phyloP scores from a whole-genome alignment of 352 stramenopile genomes.

The Globisporangium barbulae region DNA sequence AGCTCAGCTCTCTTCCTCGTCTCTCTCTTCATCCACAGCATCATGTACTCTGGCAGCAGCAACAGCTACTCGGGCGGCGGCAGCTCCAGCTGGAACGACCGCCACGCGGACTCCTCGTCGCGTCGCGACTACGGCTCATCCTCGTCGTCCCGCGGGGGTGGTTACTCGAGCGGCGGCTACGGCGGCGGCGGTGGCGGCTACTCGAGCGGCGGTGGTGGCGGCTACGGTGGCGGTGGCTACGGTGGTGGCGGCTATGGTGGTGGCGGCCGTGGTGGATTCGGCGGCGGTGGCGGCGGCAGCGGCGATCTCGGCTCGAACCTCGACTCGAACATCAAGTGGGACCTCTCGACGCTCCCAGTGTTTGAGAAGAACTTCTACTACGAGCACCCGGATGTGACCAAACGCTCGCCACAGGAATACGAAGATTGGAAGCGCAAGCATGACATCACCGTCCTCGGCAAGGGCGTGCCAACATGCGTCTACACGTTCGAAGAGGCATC shows the following conservation, averaged over 20 bases:
- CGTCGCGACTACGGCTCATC: slow-evolving; percentile 54
- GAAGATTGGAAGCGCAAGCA: slow-evolving; percentile 91
- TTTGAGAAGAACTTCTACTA: slow-evolving; percentile 99
- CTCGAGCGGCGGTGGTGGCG: slow-evolving; percentile 27
- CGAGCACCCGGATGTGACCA: slow-evolving; percentile 96
- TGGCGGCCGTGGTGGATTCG: too few species aligned
- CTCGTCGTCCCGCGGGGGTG: slow-evolving; percentile 31
- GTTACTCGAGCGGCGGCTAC: slow-evolving; percentile 27
- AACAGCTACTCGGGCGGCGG: slow-evolving; percentile 22
- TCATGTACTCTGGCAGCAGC: slow-evolving; percentile 59
- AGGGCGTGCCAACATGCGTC: slow-evolving; percentile 97
- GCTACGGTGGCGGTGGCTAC: slow-evolving; percentile 3
- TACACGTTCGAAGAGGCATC: slow-evolving; percentile 93
- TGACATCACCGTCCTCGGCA: slow-evolving; percentile 94
- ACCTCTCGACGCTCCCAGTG: slow-evolving; percentile 90
- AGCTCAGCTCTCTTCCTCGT: neutral
- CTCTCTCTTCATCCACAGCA: slow-evolving; percentile 12
- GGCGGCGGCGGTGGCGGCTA: slow-evolving; percentile 34
- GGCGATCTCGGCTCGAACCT: slow-evolving; percentile 88
- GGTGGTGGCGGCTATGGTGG: slow-evolving; percentile 32
- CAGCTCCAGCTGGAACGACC: slow-evolving; percentile 44
- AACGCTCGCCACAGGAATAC: slow-evolving; percentile 89
- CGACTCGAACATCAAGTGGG: slow-evolving; percentile 94
- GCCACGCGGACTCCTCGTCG: slow-evolving; percentile 74
- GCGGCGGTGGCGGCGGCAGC: slow-evolving; percentile 27